These are phyloP conservation scores for Deinandra increscens DNA, from an alignment of 129 eudicot species.

Conservation along the genomic window DNA sequence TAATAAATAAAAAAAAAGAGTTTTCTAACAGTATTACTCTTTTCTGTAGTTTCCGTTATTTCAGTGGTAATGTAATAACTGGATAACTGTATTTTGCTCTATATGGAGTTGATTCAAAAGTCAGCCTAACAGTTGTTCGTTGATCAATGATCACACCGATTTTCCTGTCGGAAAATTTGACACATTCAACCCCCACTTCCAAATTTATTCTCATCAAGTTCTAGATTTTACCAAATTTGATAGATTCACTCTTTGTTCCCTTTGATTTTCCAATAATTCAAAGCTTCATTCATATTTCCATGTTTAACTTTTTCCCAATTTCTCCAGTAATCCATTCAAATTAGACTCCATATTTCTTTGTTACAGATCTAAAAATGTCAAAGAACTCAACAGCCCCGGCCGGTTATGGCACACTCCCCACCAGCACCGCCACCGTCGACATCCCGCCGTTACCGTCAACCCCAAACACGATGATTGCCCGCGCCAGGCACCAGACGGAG, in stretches of 20 bases:
- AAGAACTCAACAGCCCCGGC: conserved; percentile 22
- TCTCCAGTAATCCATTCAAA: neutral
- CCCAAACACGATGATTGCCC: conserved; percentile 20
- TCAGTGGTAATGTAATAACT: neutral
- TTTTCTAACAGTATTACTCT: neutral
- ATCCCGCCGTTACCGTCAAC: conserved; percentile 2
- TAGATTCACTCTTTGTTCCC: too few relatives aligned
- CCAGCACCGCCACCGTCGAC: conserved; percentile 19
- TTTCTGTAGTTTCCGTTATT: neutral
- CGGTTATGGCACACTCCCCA: conserved; percentile 42
- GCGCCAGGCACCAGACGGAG: conserved; percentile 38
- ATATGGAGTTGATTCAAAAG: neutral
- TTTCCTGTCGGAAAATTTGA: conserved; percentile 16
- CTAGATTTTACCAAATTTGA: conserved; percentile 10
- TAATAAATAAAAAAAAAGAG: too few relatives aligned
- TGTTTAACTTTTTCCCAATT: neutral
- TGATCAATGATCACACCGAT: conserved; percentile 12
- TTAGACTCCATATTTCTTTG: neutral
- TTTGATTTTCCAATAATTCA: neutral
- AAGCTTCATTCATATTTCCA: neutral
- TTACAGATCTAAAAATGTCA: conserved; percentile 34
- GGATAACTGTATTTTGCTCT: neutral
- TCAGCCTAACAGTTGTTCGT: conserved; percentile 24
- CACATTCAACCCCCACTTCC: conserved; percentile 29
- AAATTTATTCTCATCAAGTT: conserved; percentile 24